Evolutionary conservation across 805 yeast species (phyloP).

Genomic region (Ogataea paradorogensis): DNA sequence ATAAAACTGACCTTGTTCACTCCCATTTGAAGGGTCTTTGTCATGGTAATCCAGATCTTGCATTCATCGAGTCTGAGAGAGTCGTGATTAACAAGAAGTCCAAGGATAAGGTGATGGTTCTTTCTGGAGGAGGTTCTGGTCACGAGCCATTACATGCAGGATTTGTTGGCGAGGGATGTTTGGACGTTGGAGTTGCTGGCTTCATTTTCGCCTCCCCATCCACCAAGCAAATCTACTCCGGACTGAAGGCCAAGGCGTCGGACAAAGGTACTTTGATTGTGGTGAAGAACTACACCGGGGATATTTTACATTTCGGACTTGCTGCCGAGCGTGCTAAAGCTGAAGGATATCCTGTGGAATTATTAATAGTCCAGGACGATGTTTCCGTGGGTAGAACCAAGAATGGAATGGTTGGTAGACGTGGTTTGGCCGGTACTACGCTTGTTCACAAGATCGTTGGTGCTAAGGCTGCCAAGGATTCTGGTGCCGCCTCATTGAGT

Average conservation of each 20-base stretch:
- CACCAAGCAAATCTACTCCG: constrained; percentile 78
- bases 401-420: constrained; percentile 88
- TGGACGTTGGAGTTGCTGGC: constrained; percentile 89
- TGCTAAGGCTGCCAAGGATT: constrained; percentile 42
- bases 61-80: constrained; percentile 52
- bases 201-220: constrained; percentile 88
- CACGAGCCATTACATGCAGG: constrained; percentile 96
- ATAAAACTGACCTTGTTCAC: constrained; percentile 44
- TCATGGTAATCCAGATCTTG: constrained; percentile 52
- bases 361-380: constrained; percentile 84
- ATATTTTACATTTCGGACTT: constrained; percentile 86
- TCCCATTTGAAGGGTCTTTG: constrained; percentile 52
- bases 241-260: constrained; percentile 54
- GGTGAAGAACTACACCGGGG: constrained; percentile 94
- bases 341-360: constrained; percentile 66
- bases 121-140: constrained; percentile 95
- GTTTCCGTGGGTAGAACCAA: constrained; percentile 91
- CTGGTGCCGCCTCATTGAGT: constrained; percentile 40
- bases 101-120: constrained; percentile 57
- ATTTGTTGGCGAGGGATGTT: constrained; percentile 76
- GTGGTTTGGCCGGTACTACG: constrained; percentile 92
- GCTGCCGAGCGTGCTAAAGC: constrained; percentile 87
- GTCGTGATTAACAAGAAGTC: constrained; percentile 45
- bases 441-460: constrained; percentile 85
- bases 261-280: constrained; percentile 69